Percentiles rank a stretch among this genome's conserved stretches.
These are phyloP conservation scores for Allium sativum DNA, from an alignment of 106 monocot species.

Conservation along the genomic window DNA sequence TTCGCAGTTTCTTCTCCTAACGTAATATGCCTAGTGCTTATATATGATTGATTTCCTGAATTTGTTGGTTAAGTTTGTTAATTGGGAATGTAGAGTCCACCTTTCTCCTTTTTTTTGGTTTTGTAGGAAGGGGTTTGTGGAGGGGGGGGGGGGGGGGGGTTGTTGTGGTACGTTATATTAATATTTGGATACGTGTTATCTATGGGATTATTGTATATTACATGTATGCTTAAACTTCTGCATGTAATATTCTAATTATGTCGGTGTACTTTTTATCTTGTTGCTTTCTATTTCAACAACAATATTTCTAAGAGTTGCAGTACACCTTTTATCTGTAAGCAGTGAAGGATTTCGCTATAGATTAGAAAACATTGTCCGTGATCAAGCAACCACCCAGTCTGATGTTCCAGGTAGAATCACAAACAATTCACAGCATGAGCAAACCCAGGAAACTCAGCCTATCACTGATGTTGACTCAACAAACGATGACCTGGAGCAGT, in stretches of 20 bases:
- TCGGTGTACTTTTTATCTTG: not conserved
- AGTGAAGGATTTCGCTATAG: conserved; percentile 68
- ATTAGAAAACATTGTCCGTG: conserved; percentile 37
- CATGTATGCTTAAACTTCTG: not conserved
- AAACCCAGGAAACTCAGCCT: conserved; percentile 7
- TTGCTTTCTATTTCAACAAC: not conserved
- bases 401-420: conserved; percentile 16
- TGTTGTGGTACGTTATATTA: too few relatives aligned
- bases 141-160: too few relatives aligned
- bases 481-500: conserved; percentile 16
- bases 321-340: not conserved
- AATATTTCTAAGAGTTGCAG: not conserved
- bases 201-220: not conserved
- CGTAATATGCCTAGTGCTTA: too few relatives aligned
- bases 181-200: too few relatives aligned
- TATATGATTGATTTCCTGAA: too few relatives aligned
- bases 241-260: not conserved
- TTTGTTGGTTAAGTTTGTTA: too few relatives aligned
- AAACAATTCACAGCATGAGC: conserved; percentile 18
- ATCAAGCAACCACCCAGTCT: conserved; percentile 33
- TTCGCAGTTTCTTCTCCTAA: too few relatives aligned
- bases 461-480: conserved; percentile 8
- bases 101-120: too few relatives aligned
- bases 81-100: too few relatives aligned
- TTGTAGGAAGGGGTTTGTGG: too few relatives aligned